Evolutionary conservation across 495 filamentous ascomycete genomes (phyloP), one percentile per base, ranked within the genome.

Genomic region (Penicillium pancosmium): DNA sequence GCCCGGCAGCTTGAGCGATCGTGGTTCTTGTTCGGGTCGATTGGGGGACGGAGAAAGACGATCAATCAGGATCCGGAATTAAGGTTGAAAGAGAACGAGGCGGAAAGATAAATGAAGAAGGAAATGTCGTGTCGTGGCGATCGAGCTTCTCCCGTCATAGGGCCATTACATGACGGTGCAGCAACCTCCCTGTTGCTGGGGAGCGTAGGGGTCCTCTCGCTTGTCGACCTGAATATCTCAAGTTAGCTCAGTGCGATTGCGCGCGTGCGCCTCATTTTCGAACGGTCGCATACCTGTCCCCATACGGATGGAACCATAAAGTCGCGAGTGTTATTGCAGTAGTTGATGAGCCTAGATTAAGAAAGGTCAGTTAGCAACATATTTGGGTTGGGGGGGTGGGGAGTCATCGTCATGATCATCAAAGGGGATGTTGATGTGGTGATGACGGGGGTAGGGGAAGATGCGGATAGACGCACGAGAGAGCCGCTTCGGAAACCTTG

Each of bases 251-350:
- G 27, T 31, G 27, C 43, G 35, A 56, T 47, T 57, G 67, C 59
- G 61, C 57, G 54, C 36, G 36, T 44, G 38, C 44, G 36, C 35
- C 31, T 19, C 6, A 35, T 41, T 41, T 23, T 58, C 52, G 25
- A 12, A 46, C 53, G 61, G 64, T 71, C 60, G 68, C 87, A 74
- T 82, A 98, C 92, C 61, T 85, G 82, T 60, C 95, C 94, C 94
- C 95, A 98, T 71, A 95, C 87, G 50, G 90, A 93, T 52, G 94
- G 94, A 62, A 98, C 94, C 94, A 98, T 98, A 74, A 93, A 98
- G 73, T 98, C 94, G 76, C 91, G 91, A 63, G 94, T 97, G 73
- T 88, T 91, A 70, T 93, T 93, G 76, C 92, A 97, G 76, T 97
- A 98, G 60, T 88, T 88, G 70, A 98, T 97, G 70, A 98, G 88